Evolutionary conservation across 2,329 filamentous ascomycete species (phyloP), one percentile per base, ranked within the genome.

Genomic region (Dactylellina cionopaga): DNA sequence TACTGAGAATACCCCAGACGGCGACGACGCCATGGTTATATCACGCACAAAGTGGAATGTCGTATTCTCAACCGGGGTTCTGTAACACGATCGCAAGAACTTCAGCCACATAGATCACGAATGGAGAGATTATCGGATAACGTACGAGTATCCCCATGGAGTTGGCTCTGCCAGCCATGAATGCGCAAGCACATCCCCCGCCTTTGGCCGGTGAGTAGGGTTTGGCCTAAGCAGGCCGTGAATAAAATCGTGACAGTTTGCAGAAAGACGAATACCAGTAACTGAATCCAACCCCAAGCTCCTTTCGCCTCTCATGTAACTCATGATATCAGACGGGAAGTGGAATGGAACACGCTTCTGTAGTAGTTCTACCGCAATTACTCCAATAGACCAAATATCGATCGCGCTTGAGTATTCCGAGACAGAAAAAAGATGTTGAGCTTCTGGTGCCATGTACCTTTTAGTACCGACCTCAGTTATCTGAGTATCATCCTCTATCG

Each of bases 301-400:
- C n/a, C n/a, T 17, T 2, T 51, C 29, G 19, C 47, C 47, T 33
- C 11, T 31, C 11, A 51, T 15, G 29, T 51, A 51, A n/a, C 11
- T 31, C 13, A 31, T 19, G 33, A 51, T 24, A 33, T 51, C 29
- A 22, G 15, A 11, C 25, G 19, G 19, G 33, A 19, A 31, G 25
- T 9, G 47, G 47, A 51, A 51, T 15, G 33, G 33, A 13, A 24
- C 19, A 51, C 47, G 47, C 19, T 17, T 22, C 7, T 29, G 29
- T 22, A 51, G 29, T 22, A 51, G 47, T 27, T 51, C 47, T 33
- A 51, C 29, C 19, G 25, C 11, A n/a, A 51, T 51, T 15, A 51
- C 47, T 33, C 47, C 47, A 27, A 51, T n/a, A n/a, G 47, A 24
- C 47, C 47, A 51, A 17, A 51, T 51, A 27, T 51, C 47, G 29